These are phyloP conservation scores for Arthromyces matolae DNA, from an alignment of 768 basidiomycete genomes.

Conservation along the genomic window DNA sequence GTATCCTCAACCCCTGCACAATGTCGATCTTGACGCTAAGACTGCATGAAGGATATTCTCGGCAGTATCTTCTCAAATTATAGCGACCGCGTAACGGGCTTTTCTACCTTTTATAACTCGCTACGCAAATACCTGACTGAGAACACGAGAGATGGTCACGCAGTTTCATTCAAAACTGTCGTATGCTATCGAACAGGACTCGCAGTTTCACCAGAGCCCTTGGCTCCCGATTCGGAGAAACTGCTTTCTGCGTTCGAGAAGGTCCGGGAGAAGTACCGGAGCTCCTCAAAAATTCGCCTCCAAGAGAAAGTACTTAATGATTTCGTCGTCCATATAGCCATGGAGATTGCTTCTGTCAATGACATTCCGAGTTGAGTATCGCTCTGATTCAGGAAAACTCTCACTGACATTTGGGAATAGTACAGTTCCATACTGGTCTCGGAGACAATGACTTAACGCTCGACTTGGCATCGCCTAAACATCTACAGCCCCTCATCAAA, in stretches of 20 bases:
- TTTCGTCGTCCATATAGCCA: constrained; percentile 51
- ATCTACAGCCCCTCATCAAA: constrained; percentile 66
- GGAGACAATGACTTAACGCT: constrained; percentile 72
- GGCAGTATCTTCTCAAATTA: constrained; percentile 19
- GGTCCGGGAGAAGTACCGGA: constrained; percentile 25
- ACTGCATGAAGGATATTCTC: constrained; percentile 27
- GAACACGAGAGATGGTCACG: constrained; percentile 40
- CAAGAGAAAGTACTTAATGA: constrained; percentile 66
- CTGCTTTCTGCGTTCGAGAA: constrained; percentile 28
- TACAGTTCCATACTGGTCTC: constrained; percentile 83
- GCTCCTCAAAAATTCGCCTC: constrained; percentile 44
- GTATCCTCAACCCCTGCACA: neutral
- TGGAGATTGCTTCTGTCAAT: constrained; percentile 48
- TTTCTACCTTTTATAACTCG: constrained; percentile 28
- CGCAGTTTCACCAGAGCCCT: constrained; percentile 36
- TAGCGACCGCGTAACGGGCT: constrained; percentile 16
- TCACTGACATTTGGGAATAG: too few species aligned
- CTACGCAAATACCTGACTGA: constrained; percentile 35
- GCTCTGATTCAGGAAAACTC: too few species aligned
- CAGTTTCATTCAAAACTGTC: constrained; percentile 73
- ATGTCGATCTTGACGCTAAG: neutral
- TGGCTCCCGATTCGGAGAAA: constrained; percentile 18
- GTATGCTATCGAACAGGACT: constrained; percentile 77
- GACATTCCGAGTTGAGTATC: constrained; percentile 56
- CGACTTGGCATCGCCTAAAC: constrained; percentile 54